Percentiles rank a stretch among this genome's conserved stretches.
Conservation (phyloP, 179 eudicot genomes). For the Beta corolliflora region DNA sequence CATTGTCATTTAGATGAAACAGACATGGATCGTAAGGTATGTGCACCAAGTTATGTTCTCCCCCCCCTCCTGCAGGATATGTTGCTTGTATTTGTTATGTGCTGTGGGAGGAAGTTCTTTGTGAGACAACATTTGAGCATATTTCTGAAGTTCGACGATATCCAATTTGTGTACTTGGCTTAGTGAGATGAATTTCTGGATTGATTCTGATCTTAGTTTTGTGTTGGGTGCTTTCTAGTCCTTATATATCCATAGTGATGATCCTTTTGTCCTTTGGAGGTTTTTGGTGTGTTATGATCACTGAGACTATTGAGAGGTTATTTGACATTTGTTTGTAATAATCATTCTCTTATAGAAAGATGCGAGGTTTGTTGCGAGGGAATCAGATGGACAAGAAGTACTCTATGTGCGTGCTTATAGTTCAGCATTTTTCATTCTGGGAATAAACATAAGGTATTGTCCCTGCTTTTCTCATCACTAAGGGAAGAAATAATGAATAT, state of each 20-base stretch:
- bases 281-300: slow-evolving; percentile 8
- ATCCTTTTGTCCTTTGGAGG: slow-evolving; percentile 16
- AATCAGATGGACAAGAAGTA: slow-evolving; percentile 81
- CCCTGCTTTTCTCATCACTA: neutral
- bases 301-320: neutral
- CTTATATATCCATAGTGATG: neutral
- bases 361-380: slow-evolving; percentile 35
- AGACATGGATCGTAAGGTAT: slow-evolving; percentile 50
- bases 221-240: neutral
- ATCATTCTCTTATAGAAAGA: slow-evolving; percentile 54
- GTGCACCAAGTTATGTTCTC: slow-evolving; percentile 21
- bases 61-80: slow-evolving; percentile 6
- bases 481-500: neutral
- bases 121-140: neutral
- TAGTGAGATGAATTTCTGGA: neutral
- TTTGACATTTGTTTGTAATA: slow-evolving; percentile 20
- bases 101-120: neutral
- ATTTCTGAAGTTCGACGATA: neutral
- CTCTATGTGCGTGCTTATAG: slow-evolving; percentile 93
- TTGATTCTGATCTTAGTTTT: neutral
- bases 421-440: slow-evolving; percentile 85
- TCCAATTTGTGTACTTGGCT: neutral
- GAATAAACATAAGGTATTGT: slow-evolving; percentile 86
- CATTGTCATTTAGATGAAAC: slow-evolving; percentile 48
- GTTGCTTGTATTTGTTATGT: slow-evolving; percentile 23